Conservation (phyloP, 257 asterid species). For the Gynochthodes officinalis region DNA sequence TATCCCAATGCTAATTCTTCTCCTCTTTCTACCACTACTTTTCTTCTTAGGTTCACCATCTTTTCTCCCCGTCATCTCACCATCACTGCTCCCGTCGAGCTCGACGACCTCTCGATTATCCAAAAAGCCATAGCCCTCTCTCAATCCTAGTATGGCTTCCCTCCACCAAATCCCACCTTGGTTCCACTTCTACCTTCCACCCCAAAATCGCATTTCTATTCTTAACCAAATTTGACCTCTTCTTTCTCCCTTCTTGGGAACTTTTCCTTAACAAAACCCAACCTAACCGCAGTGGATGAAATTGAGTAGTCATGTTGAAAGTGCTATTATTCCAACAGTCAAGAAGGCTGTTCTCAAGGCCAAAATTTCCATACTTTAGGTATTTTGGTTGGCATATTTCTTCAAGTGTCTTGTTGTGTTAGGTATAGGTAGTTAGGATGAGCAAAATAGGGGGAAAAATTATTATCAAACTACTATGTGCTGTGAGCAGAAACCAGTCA, state of each 20-base stretch:
- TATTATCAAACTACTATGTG: too few species aligned
- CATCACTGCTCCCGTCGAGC: slow-evolving; percentile 76
- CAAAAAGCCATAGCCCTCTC: slow-evolving; percentile 71
- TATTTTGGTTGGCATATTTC: too few species aligned
- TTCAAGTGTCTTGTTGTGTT: too few species aligned
- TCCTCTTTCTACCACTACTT: slow-evolving; percentile 55
- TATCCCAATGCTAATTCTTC: slow-evolving; percentile 60
- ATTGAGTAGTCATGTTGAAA: too few species aligned
- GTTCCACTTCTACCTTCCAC: slow-evolving; percentile 60
- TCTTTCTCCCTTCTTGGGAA: slow-evolving; percentile 74
- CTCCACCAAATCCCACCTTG: slow-evolving; percentile 56
- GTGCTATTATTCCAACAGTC: too few species aligned
- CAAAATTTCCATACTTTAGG: too few species aligned
- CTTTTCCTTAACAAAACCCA: slow-evolving; percentile 50
- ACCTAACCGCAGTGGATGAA: too few species aligned
- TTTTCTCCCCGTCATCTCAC: slow-evolving; percentile 65
- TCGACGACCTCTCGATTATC: slow-evolving; percentile 83
- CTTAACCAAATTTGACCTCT: slow-evolving; percentile 69
- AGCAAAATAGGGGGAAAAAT: too few species aligned
- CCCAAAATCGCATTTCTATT: slow-evolving; percentile 88
- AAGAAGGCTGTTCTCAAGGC: too few species aligned
- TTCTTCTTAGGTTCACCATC: slow-evolving; percentile 53
- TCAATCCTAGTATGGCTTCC: slow-evolving; percentile 34
- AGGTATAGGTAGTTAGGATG: too few species aligned
- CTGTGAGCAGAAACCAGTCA: too few species aligned